Conservation (phyloP, 371 early-diverging fungal genomes). For the Smittium mucronatum region DNA sequence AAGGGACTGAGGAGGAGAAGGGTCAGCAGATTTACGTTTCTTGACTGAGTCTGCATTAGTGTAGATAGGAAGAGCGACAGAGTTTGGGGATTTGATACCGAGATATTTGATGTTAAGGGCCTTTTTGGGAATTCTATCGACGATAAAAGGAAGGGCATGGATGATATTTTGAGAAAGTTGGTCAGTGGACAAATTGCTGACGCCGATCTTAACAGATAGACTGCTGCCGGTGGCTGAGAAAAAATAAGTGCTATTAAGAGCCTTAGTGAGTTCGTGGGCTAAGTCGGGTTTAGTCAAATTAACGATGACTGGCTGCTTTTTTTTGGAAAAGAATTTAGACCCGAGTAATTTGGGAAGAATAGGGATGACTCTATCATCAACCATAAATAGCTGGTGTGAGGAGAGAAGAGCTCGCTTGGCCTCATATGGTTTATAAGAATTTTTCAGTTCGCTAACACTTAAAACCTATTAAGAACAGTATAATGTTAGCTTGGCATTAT, state of each 20-base stretch:
- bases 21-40: too few relatives aligned
- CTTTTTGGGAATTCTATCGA: slow-evolving; percentile 50
- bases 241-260: slow-evolving; percentile 63
- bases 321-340: slow-evolving; percentile 69
- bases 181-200: slow-evolving; percentile 38
- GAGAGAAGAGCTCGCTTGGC: slow-evolving; percentile 54
- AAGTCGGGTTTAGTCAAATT: slow-evolving; percentile 48
- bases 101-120: slow-evolving; percentile 23
- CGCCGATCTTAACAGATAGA: slow-evolving; percentile 62
- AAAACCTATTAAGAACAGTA: slow-evolving; percentile 66
- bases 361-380: slow-evolving; percentile 63
- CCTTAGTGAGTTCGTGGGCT: slow-evolving; percentile 53
- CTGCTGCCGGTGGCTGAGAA: slow-evolving; percentile 47
- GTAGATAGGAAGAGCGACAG: slow-evolving; percentile 67
- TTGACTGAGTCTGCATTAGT: slow-evolving; percentile 9
- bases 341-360: slow-evolving; percentile 70
- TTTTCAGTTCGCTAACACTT: slow-evolving; percentile 59
- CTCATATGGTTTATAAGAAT: slow-evolving; percentile 61
- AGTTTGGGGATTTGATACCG: slow-evolving; percentile 63
- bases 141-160: slow-evolving; percentile 40
- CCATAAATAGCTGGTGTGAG: slow-evolving; percentile 68
- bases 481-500: too few relatives aligned
- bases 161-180: slow-evolving; percentile 67
- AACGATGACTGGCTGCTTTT: slow-evolving; percentile 78
- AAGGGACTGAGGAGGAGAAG: too few relatives aligned